Base-by-base conservation (phyloP, 257 asterid genomes). In the Fraxinus americana region DNA sequence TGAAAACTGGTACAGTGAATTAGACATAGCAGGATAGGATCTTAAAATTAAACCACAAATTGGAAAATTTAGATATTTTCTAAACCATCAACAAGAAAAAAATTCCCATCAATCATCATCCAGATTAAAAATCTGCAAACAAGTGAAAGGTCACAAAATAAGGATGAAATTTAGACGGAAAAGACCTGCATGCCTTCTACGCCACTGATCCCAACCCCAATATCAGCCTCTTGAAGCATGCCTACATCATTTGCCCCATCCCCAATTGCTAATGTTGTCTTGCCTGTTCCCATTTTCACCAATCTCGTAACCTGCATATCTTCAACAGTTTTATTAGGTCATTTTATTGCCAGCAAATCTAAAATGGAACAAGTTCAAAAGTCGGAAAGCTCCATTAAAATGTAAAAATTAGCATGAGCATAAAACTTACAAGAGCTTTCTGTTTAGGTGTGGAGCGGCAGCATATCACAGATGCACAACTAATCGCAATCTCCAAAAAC, bases 191-290 rank as follows among this genome's bases (percentile, higher is more conserved):
- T 95, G 78, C 99, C 99, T 83, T 95, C 99, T 16, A 93, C 93
- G 0, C 99, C 99, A 17, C 98, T 93, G 68, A 95, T 95, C 75
- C 99, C 99, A 70, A 95, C 91, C 73, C 99, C 99, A 34, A 95
- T 89, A 81, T 95, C 99, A 67, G 99, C 99, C 83, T 95, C 98
- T 88, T 95, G 98, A 87, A 95, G 98, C 99, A 95, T 95, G 86
- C 99, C 97, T 4, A 95, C 99, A 85, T 95, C 99, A 83, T 95
- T 95, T 85, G 98, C 99, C 80, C 99, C 99, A 54, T 95, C 99
- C 27, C 99, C 99, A 78, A 95, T 91, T 17, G 99, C 99, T 78
- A 95, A 81, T 3, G 96, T 95, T 45, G 90, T 90, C 86, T 86
- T 85, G 75, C 94, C 96, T 17, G 89, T 90, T 27, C 94, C 97